phyloP scores from a whole-genome alignment of 2,329 filamentous ascomycete genomes.

The Neurospora sp. region DNA sequence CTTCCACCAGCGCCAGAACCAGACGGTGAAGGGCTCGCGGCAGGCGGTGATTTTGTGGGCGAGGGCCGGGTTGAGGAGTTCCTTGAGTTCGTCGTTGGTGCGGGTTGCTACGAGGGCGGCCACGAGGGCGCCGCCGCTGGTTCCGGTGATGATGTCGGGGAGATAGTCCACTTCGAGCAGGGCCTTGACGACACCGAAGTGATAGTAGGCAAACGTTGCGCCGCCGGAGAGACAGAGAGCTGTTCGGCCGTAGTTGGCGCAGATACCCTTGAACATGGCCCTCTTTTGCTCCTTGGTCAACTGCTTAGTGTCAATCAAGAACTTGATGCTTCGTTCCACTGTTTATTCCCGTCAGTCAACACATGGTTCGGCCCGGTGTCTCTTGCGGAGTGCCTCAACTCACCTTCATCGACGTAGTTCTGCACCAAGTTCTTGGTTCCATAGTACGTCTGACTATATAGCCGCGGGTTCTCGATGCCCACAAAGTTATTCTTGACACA shows the following conservation, averaged over 20 bases:
- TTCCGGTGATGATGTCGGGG: conserved; percentile 92
- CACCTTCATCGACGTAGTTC: conserved; percentile 76
- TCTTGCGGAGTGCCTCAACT: conserved; percentile 17
- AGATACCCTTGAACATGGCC: conserved; percentile 73
- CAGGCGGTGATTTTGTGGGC: conserved; percentile 78
- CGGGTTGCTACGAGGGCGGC: conserved; percentile 80
- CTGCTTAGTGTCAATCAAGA: conserved; percentile 58
- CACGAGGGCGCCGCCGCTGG: conserved; percentile 84
- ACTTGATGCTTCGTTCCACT: conserved; percentile 57
- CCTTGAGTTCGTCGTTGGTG: conserved; percentile 82
- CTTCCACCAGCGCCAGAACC: conserved; percentile 77
- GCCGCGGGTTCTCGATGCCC: conserved; percentile 79
- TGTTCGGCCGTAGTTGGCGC: conserved; percentile 85
- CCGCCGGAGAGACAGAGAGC: conserved; percentile 89
- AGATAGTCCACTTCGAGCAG: conserved; percentile 76
- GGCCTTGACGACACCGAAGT: conserved; percentile 86
- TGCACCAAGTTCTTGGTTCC: conserved; percentile 95
- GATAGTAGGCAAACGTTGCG: conserved; percentile 92
- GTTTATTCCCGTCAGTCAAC: not conserved
- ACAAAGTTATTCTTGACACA: conserved; percentile 98
- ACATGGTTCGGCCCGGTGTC: not conserved
- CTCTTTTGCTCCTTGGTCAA: conserved; percentile 66
- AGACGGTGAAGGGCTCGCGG: conserved; percentile 63
- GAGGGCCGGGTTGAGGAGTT: conserved; percentile 78
- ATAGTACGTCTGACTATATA: conserved; percentile 98